Percentiles rank a stretch among this genome's conserved stretches.
Evolutionary conservation across 2,329 filamentous ascomycete species (phyloP).

Genomic region (Cladosporium halotolerans): DNA sequence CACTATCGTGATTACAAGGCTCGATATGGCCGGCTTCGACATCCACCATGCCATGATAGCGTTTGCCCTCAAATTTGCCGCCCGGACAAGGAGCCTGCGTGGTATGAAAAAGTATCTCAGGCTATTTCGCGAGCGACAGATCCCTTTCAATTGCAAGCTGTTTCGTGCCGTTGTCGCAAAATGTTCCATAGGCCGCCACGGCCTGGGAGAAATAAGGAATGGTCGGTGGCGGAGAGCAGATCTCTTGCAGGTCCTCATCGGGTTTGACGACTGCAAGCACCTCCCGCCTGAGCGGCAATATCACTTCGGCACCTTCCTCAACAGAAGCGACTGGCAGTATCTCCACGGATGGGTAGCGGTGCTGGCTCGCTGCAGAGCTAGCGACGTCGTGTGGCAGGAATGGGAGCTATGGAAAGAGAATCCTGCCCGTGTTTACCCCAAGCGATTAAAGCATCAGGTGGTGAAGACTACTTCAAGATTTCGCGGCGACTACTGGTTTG

Average conservation of each 20-base stretch:
- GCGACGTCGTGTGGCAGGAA: conserved; percentile 28
- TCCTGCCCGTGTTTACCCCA: conserved; percentile 17
- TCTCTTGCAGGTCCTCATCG: conserved; percentile 31
- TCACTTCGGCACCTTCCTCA: conserved; percentile 29
- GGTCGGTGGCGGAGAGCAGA: conserved; percentile 30
- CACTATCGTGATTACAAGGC: conserved; percentile 24
- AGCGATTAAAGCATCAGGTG: conserved; percentile 10
- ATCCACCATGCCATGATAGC: conserved; percentile 19
- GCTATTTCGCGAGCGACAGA: conserved; percentile 15
- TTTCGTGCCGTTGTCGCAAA: conserved; percentile 33
- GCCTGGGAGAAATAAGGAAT: conserved; percentile 33
- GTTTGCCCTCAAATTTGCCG: conserved; percentile 31
- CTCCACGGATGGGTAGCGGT: conserved; percentile 32
- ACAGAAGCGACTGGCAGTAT: conserved; percentile 27
- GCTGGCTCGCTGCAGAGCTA: conserved; percentile 26
- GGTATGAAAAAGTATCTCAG: conserved; percentile 30
- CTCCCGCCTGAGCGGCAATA: conserved; percentile 25
- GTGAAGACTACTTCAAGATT: conserved; percentile 19
- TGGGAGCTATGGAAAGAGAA: conserved; percentile 29
- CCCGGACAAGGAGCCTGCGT: conserved; percentile 23
- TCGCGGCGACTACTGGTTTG: conserved; percentile 30
- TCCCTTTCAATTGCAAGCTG: conserved; percentile 21
- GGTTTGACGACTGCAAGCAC: conserved; percentile 26
- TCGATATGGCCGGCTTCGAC: conserved; percentile 19
- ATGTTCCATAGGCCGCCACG: conserved; percentile 31